Conservation (phyloP, 768 basidiomycete genomes). For the Russula sp. region DNA sequence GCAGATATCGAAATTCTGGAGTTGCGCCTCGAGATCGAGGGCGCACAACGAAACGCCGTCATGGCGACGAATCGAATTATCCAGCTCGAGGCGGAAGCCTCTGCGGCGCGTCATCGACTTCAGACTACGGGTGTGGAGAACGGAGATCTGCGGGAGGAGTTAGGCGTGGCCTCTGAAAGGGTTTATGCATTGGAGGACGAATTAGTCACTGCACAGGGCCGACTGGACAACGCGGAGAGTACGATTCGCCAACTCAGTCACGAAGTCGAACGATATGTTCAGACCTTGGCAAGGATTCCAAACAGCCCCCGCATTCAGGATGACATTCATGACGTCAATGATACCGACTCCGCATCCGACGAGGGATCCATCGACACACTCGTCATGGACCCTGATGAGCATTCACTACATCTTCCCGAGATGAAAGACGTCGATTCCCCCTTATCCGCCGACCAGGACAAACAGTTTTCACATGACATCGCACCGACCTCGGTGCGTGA, state of each 20-base stretch:
- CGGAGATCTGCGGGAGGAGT: slow-evolving; percentile 22
- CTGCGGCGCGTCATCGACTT: slow-evolving; percentile 15
- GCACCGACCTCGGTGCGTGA: slow-evolving; percentile 7
- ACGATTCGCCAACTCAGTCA: slow-evolving; percentile 17
- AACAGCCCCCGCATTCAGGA: slow-evolving; percentile 1
- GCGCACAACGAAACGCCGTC: slow-evolving; percentile 28
- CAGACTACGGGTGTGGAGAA: slow-evolving; percentile 17
- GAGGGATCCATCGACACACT: slow-evolving; percentile 28
- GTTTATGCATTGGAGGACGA: slow-evolving; percentile 25
- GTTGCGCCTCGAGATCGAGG: slow-evolving; percentile 27
- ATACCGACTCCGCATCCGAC: slow-evolving; percentile 24
- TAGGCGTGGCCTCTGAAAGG: slow-evolving; percentile 12
- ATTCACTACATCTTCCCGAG: not conserved
- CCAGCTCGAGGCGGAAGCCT: slow-evolving; percentile 27
- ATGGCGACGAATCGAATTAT: slow-evolving; percentile 30
- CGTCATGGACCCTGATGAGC: slow-evolving; percentile 23
- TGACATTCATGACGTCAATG: slow-evolving; percentile 13
- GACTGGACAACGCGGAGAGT: slow-evolving; percentile 17
- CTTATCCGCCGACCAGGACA: not conserved
- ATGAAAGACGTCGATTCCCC: slow-evolving; percentile 13
- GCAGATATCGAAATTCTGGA: slow-evolving; percentile 28
- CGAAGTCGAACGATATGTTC: slow-evolving; percentile 18
- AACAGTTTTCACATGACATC: slow-evolving; percentile 3
- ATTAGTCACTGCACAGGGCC: slow-evolving; percentile 10
- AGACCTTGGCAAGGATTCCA: slow-evolving; percentile 2